Evolutionary conservation across 2,329 filamentous ascomycete species (phyloP), one percentile per base, ranked within the genome.

Genomic region (Colletotrichum caudatum): DNA sequence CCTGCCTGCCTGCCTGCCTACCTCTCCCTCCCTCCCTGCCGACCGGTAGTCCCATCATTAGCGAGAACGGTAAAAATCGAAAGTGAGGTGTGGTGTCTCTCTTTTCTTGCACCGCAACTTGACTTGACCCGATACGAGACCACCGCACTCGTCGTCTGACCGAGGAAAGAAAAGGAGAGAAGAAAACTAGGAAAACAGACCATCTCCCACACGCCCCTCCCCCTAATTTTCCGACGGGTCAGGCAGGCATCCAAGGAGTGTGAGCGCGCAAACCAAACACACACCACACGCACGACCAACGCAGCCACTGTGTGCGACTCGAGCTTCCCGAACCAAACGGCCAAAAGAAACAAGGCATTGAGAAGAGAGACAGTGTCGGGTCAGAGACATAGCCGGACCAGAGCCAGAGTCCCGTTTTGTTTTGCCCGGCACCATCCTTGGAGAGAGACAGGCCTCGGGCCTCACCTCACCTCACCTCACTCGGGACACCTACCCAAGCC

Each of bases 281-380:
- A 56, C 60, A 44, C 16, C 53, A 62, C 58, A 54, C 57, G 50
- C 60, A 44, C 16, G 39, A 63, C 69, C 59, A 70, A 70, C 59
- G 60, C 66, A 66, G 64, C 66, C 51, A 57, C 35, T 62, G 39
- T 53, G 39, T 70, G 41, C 63, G 63, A 70, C 67, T 70, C 56
- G 63, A 59, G 7, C n/a, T 20, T 51, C 33, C 66, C 51, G 5
- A 29, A 29, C 29, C 29, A 18, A 39, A 29, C 23, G 53, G 37
- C 33, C 9, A 23, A 35, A 41, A 23, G 35, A 14, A 41, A 54
- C 48, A 44, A 23, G 37, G 18, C 61, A 54, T 26, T n/a, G 5
- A 18, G n/a, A 29, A 16, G 12, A 41, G 12, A 20, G 29, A 14
- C 11, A 14, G n/a, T 16, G 41, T 14, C 12, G 41, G 20, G 33